Percentiles rank a stretch among this genome's conserved stretches.
These are phyloP conservation scores for Myxozyma nipponensis DNA, from an alignment of 805 yeast genomes.

Conservation along the genomic window DNA sequence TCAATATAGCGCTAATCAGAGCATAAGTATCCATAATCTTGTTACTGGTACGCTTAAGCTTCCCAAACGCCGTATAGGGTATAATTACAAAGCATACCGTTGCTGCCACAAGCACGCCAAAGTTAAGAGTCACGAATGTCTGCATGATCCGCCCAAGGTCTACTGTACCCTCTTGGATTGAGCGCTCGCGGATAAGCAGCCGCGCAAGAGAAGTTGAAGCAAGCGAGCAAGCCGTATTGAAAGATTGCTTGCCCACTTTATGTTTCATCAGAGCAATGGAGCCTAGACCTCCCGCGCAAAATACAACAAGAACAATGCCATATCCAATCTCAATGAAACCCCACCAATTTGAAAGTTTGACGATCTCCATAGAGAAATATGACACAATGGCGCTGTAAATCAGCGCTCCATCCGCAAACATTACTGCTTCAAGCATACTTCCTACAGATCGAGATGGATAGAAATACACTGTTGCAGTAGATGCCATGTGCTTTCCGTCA, in stretches of 20 bases:
- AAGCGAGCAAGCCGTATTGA: conserved; percentile 76
- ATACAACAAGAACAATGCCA: conserved; percentile 48
- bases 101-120: conserved; percentile 61
- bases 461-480: conserved; percentile 80
- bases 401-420: conserved; percentile 56
- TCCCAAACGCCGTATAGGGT: conserved; percentile 55
- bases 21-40: conserved; percentile 50
- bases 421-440: conserved; percentile 69
- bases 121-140: conserved; percentile 53
- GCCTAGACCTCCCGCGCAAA: conserved; percentile 57
- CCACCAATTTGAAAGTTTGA: conserved; percentile 45
- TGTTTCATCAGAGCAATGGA: conserved; percentile 66
- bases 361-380: conserved; percentile 48
- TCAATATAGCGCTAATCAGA: conserved; percentile 32
- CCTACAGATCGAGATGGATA: conserved; percentile 79
- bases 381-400: conserved; percentile 53
- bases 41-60: conserved; percentile 47
- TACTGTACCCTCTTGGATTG: conserved; percentile 53
- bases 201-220: conserved; percentile 69
- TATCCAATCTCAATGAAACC: conserved; percentile 40
- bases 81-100: conserved; percentile 57
- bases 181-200: conserved; percentile 70
- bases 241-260: conserved; percentile 59
- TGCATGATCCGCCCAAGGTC: conserved; percentile 54
- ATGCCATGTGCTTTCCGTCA: conserved; percentile 75